Conservation (phyloP, 1,284 basidiomycete species). For the Athelia sp. region DNA sequence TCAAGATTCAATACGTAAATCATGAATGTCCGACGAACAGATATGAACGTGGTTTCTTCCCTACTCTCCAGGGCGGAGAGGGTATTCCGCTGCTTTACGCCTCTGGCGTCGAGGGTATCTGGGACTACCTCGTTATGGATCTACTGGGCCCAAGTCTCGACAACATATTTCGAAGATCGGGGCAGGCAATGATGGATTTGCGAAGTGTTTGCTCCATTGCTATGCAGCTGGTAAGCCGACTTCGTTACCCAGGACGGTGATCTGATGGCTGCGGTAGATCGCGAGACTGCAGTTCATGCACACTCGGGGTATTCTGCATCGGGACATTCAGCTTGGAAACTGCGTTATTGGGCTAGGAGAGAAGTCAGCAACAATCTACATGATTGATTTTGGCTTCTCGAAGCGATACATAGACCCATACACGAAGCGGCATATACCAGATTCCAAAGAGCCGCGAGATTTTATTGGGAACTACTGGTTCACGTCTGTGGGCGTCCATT, state of each 20-base stretch:
- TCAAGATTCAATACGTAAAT: conserved; percentile 64
- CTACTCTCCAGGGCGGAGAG: conserved; percentile 62
- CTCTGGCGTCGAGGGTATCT: conserved; percentile 50
- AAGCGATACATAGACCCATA: conserved; percentile 65
- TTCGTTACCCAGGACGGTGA: too few relatives aligned
- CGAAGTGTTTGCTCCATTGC: conserved; percentile 68
- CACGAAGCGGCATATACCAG: conserved; percentile 61
- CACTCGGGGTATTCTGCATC: conserved; percentile 61
- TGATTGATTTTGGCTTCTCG: conserved; percentile 82
- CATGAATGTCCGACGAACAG: conserved; percentile 71
- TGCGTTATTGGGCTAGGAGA: conserved; percentile 56
- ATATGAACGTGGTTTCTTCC: conserved; percentile 66
- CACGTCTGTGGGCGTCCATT: conserved; percentile 67
- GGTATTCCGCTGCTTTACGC: conserved; percentile 70
- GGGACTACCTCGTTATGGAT: conserved; percentile 73
- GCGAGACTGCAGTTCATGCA: conserved; percentile 68
- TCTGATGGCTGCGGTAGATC: conserved; percentile 39
- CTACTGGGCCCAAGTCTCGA: conserved; percentile 67
- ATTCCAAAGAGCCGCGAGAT: conserved; percentile 59
- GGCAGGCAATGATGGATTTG: conserved; percentile 57
- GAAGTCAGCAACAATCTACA: conserved; percentile 56
- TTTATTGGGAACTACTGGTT: conserved; percentile 84
- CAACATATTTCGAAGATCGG: conserved; percentile 47
- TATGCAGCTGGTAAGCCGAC: conserved; percentile 65
- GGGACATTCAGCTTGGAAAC: conserved; percentile 75